phyloP scores from a whole-genome alignment of 768 basidiomycete species.

The Calvatia gigantea region DNA sequence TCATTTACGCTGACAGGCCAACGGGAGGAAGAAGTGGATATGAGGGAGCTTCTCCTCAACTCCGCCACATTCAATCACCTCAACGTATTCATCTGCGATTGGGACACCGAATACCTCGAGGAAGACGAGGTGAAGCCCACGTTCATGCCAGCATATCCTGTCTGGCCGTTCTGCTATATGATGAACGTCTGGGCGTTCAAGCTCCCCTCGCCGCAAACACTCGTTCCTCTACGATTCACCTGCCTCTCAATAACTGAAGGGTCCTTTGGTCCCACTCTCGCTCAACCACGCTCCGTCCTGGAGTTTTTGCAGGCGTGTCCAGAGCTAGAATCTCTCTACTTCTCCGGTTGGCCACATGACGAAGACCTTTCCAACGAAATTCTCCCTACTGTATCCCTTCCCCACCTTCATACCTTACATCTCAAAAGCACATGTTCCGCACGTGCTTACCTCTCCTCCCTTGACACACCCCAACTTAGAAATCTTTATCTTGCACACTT shows the following conservation, averaged over 20 bases:
- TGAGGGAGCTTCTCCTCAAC: constrained; percentile 24
- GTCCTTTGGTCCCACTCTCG: constrained; percentile 30
- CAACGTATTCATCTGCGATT: constrained; percentile 32
- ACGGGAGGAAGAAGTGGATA: constrained; percentile 30
- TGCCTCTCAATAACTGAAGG: constrained; percentile 55
- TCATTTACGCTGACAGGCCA: constrained; percentile 42
- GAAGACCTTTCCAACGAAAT: constrained; percentile 22
- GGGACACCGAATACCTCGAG: constrained; percentile 27
- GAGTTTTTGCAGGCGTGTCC: constrained; percentile 61
- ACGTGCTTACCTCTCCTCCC: constrained; percentile 59
- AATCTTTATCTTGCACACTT: constrained; percentile 63
- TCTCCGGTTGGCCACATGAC: constrained; percentile 50
- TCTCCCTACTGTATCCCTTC: constrained; percentile 48
- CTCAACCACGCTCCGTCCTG: constrained; percentile 49
- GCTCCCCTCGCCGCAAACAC: constrained; percentile 43
- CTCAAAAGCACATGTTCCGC: constrained; percentile 59
- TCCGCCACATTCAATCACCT: constrained; percentile 31
- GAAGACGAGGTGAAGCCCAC: constrained; percentile 26
- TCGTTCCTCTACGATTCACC: constrained; percentile 53
- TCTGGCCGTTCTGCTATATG: constrained; percentile 24
- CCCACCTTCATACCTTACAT: constrained; percentile 52
- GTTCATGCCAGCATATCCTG: constrained; percentile 30
- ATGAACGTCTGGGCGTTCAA: constrained; percentile 47
- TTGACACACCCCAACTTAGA: constrained; percentile 57
- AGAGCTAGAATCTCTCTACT: constrained; percentile 53